Base-by-base conservation (phyloP, 179 eudicot genomes). In the Amaranthus tricolor region DNA sequence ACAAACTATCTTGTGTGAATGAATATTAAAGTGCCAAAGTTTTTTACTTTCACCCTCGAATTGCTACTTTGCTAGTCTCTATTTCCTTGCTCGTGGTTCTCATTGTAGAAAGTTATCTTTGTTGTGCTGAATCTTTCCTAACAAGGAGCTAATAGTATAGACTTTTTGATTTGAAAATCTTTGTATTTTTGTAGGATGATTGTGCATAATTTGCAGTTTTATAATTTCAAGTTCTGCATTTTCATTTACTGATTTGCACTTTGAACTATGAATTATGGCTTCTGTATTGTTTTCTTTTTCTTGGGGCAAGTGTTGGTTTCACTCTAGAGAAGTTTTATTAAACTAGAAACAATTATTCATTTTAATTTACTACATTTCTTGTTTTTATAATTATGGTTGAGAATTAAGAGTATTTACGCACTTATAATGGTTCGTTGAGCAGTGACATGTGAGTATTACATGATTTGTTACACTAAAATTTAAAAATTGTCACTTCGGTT, bases 101-200 rank as follows among this genome's bases (percentile, higher is more conserved):
- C 40, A 31, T 76, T 67, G 79, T 80, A 67, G 70, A 47, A 24
- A 66, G 21, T 40, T 31, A 15, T 43, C 11, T 44, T n/a, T 51
- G 24, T 9, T 56, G 68, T 24, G 52, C 48, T 44, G 50, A 43
- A 52, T 59, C 20, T 19, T 16, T 75, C 31, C 51, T 12, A 62
- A 65, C 66, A 13, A 15, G 62, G 51, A 44, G 48, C 54, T 57
- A 63, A 45, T 56, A 68, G 67, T 67, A 61, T 8, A 49, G 45
- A 6, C 63, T 61, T 57, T 53, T 67, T 24, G 50, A 67, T 7
- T 45, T 68, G 59, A 31, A 68, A 61, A 53, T 53, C 24, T 62
- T 31, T 31, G 40, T 31, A 51, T 52, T 47, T 65, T 40, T 10
- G 40, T 24, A 14, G 31, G 62, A n/a, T 73, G 51, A 31, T 13